Conservation (phyloP, 2,329 filamentous ascomycete genomes). For the Sporothrix luriei region DNA sequence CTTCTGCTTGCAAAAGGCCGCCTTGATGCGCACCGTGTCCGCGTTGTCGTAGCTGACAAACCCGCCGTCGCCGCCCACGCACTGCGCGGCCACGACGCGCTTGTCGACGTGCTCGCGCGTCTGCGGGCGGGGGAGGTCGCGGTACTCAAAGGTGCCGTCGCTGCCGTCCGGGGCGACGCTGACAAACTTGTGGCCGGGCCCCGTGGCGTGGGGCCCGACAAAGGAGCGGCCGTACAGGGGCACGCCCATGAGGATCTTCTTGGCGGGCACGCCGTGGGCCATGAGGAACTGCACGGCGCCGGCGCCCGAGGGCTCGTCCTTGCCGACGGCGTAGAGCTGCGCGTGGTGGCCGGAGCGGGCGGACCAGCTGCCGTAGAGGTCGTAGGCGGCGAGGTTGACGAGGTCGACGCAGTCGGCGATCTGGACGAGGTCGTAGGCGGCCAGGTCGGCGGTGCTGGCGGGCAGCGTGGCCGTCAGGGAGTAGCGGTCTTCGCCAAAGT, state of each 20-base stretch:
- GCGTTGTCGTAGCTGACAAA: constrained; percentile 81
- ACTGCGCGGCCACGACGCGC: constrained; percentile 69
- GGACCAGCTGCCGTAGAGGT: constrained; percentile 74
- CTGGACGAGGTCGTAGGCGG: constrained; percentile 66
- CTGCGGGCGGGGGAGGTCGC: constrained; percentile 63
- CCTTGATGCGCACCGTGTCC: constrained; percentile 74
- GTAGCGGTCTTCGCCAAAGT: constrained; percentile 69
- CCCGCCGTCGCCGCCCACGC: constrained; percentile 70
- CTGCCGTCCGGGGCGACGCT: constrained; percentile 57
- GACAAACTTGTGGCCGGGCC: constrained; percentile 64
- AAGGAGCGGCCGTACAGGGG: constrained; percentile 78
- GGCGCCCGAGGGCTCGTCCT: constrained; percentile 68
- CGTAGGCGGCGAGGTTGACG: constrained; percentile 79
- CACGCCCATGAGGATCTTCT: constrained; percentile 74
- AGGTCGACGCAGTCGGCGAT: constrained; percentile 70
- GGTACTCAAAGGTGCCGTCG: constrained; percentile 74
- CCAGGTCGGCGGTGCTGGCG: constrained; percentile 65
- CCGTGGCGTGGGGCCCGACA: constrained; percentile 56
- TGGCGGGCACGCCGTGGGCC: constrained; percentile 65
- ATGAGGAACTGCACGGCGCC: constrained; percentile 67
- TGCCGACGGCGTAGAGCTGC: constrained; percentile 66
- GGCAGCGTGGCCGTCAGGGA: constrained; percentile 73
- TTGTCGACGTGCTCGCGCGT: constrained; percentile 70
- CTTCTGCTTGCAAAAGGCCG: constrained; percentile 70
- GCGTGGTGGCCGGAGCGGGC: constrained; percentile 71